Base-by-base conservation (phyloP, 2,329 filamentous ascomycete genomes). In the Hymenoscyphus fraxineus region DNA sequence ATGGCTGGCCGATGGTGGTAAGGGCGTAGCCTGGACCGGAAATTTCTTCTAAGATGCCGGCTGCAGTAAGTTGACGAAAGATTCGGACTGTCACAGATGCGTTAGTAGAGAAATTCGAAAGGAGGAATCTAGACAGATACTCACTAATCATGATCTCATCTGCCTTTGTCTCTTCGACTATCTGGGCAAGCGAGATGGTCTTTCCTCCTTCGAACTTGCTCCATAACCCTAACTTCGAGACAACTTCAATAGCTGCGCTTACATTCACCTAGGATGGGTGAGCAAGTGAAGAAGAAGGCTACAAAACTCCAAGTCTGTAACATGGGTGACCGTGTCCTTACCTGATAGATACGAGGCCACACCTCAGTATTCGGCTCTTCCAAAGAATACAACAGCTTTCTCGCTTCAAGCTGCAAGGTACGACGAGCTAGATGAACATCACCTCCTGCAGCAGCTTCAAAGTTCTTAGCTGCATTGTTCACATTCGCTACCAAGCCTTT, bases 311-410 rank as follows among this genome's bases (percentile, higher is more conserved):
- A 27, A 19, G 15, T 35, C 47, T 27, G n/a, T 51, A 31, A 56
- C 27, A 27, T 15, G 15, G 10, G 7, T 22, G 15, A 51, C 6
- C n/a, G 31, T 38, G 16, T 16, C 15, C 13, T n/a, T 56, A 71
- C 69, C 55, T 70, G 67, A 39, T 65, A 71, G 40, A 64, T 66
- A 12, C 69, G 63, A 63, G 67, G 64, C 69, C 69, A 71, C 22
- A 71, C 69, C 56, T 70, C 69, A n/a, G 40, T 47, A 55, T 71
- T 70, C 2, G 69, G 69, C 27, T 71, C 68, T 59, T 71, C 68
- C 55, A 71, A 59, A 19, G 67, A 69, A 51, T 61, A 65, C 51
- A 70, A 55, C 19, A 71, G 66, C 58, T 69, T 70, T 63, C 61
- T 56, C 44, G 67, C 66, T 51, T 69, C 67, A 19, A 66, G 64